phyloP scores from a whole-genome alignment of 2,329 filamentous ascomycete genomes.

The Clarireedia homoeocarpa region DNA sequence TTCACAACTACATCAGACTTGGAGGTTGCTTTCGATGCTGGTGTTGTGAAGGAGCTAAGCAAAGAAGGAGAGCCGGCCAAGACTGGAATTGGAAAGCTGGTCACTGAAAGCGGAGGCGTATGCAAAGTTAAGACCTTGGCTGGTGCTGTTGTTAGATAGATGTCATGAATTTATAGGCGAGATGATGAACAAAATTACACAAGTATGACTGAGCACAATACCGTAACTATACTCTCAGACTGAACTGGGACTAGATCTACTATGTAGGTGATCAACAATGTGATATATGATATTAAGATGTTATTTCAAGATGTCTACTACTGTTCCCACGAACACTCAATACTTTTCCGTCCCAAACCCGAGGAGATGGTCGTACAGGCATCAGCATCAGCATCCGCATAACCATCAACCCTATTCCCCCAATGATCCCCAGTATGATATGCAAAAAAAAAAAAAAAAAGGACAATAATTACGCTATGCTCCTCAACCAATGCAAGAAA shows the following conservation, averaged over 20 bases:
- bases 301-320: background rate
- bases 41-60: conserved; percentile 66
- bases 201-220: background rate
- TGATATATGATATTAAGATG: background rate
- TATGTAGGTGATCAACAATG: background rate
- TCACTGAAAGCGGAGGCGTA: conserved; percentile 67
- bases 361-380: background rate
- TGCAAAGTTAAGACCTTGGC: conserved; percentile 79
- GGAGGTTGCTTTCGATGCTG: conserved; percentile 81
- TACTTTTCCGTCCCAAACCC: background rate
- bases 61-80: conserved; percentile 51
- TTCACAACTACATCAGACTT: conserved; percentile 80
- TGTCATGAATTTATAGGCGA: background rate
- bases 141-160: conserved; percentile 73
- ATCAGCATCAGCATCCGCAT: no score
- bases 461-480: background rate
- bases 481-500: background rate
- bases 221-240: background rate
- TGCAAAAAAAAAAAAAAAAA: no score
- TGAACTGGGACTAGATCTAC: background rate
- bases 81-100: conserved; percentile 50
- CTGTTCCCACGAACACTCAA: background rate
- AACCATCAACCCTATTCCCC: no score
- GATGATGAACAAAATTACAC: background rate
- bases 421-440: no score